phyloP scores from a whole-genome alignment of 495 filamentous ascomycete genomes.

The Aspergillus kassunensis region DNA sequence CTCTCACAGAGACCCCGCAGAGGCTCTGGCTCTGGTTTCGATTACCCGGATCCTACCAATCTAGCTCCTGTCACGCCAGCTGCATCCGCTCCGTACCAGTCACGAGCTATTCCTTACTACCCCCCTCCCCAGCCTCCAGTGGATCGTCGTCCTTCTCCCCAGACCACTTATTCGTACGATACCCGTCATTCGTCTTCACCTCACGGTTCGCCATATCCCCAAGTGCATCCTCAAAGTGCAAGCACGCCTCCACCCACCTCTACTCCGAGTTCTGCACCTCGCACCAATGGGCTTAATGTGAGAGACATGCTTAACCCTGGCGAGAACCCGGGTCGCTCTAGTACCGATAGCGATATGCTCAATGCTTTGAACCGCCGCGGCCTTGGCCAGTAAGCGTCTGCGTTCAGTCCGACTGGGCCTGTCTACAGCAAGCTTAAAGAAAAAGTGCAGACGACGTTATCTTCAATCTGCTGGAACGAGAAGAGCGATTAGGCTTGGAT shows the following conservation, averaged over 20 bases:
- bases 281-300: constrained; percentile 50
- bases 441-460: neutral
- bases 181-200: constrained; percentile 47
- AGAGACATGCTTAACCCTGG: constrained; percentile 50
- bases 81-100: constrained; percentile 46
- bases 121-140: constrained; percentile 38
- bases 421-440: neutral
- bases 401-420: neutral
- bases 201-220: constrained; percentile 47
- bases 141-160: constrained; percentile 49
- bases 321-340: constrained; percentile 45
- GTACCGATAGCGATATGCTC: constrained; percentile 55
- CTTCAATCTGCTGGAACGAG: constrained; percentile 1
- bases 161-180: constrained; percentile 46
- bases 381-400: constrained; percentile 20
- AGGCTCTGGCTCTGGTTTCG: constrained; percentile 45
- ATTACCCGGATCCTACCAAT: constrained; percentile 54
- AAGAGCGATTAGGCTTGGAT: too few species aligned
- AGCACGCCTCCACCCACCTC: constrained; percentile 38
- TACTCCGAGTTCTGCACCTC: constrained; percentile 34
- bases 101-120: constrained; percentile 46
- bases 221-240: constrained; percentile 30
- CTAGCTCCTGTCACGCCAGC: constrained; percentile 51
- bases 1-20: constrained; percentile 41
- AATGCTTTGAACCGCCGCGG: constrained; percentile 50